Evolutionary conservation across 805 yeast species (phyloP), one percentile per base, ranked within the genome.

Genomic region (Spathaspora arborariae): DNA sequence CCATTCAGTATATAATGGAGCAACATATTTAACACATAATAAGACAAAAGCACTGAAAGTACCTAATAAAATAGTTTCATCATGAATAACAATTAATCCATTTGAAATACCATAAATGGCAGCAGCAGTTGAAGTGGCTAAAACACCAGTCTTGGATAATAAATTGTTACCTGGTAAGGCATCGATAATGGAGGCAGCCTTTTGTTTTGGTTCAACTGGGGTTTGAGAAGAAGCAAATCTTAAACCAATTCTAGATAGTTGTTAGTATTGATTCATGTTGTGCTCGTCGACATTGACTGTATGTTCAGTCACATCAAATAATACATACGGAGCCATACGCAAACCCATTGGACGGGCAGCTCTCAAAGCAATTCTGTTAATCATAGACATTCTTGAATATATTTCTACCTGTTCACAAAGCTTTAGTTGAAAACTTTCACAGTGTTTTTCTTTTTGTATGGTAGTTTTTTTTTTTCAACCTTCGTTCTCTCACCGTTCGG

Each of bases 111-210:
- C 97, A 74, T 90, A 94, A 57, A 92, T 70, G 51, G 96, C 84
- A 48, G 96, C 98, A 52, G 97, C 97, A 51, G 96, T 82, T 51
- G 92, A 81, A 45, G 99, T 91, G 62, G 97, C 97, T 63, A 94
- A 77, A 64, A 91, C 80, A 65, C 97, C 97, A 52, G 97, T 89
- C 82, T 94, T 94, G 56, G 97, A 81, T 58, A 92, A 70, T 58
- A 81, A 76, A 62, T 82, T 81, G 82, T 81, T 85, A 68, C 97
- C 97, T 69, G 99, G 99, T 58, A 94, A 74, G 53, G 97, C 88
- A 63, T 87, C 91, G 61, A 92, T 82, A 70, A 92, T 82, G 45
- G 96, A 82, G 63, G 80, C 72, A 49, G 99, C 99, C 80, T 88
- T 88, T 58, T 84, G 79, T 77, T 89, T 85, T 71, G 97, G 96